phyloP scores from a whole-genome alignment of 2,329 filamentous ascomycete genomes.

The Akanthomyces uredinophilus region DNA sequence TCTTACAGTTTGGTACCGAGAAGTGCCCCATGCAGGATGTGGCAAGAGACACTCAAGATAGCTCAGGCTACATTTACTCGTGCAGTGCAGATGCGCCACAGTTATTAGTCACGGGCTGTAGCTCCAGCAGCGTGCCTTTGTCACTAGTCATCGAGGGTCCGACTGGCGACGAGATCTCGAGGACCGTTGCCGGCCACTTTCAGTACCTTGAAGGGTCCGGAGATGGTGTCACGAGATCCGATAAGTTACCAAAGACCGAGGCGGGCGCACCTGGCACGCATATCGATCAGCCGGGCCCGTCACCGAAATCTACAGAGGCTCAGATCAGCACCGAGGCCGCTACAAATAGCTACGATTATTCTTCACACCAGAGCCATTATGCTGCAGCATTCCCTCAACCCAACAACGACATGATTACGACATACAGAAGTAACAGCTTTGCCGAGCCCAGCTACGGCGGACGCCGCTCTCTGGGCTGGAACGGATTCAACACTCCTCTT shows the following conservation, averaged over 20 bases:
- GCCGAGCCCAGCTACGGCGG: slow-evolving; percentile 43
- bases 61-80: slow-evolving; percentile 62
- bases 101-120: slow-evolving; percentile 45
- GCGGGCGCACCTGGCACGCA: slow-evolving; percentile 31
- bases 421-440: slow-evolving; percentile 50
- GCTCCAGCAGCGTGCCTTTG: slow-evolving; percentile 48
- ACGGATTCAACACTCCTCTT: slow-evolving; percentile 37
- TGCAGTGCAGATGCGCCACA: slow-evolving; percentile 68
- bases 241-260: slow-evolving; percentile 34
- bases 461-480: slow-evolving; percentile 36
- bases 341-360: slow-evolving; percentile 44
- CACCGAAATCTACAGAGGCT: slow-evolving; percentile 38
- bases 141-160: slow-evolving; percentile 48
- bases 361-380: slow-evolving; percentile 39
- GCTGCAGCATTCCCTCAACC: slow-evolving; percentile 34
- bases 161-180: slow-evolving; percentile 49
- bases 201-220: slow-evolving; percentile 48
- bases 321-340: slow-evolving; percentile 32
- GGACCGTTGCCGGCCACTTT: slow-evolving; percentile 42
- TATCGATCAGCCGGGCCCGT: slow-evolving; percentile 35
- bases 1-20: slow-evolving; percentile 72
- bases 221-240: slow-evolving; percentile 36
- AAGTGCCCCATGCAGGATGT: slow-evolving; percentile 58
- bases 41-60: slow-evolving; percentile 54
- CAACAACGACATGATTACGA: slow-evolving; percentile 49